Evolutionary conservation across 129 eudicot species (phyloP).

Genomic region (Kitagawia praeruptora): DNA sequence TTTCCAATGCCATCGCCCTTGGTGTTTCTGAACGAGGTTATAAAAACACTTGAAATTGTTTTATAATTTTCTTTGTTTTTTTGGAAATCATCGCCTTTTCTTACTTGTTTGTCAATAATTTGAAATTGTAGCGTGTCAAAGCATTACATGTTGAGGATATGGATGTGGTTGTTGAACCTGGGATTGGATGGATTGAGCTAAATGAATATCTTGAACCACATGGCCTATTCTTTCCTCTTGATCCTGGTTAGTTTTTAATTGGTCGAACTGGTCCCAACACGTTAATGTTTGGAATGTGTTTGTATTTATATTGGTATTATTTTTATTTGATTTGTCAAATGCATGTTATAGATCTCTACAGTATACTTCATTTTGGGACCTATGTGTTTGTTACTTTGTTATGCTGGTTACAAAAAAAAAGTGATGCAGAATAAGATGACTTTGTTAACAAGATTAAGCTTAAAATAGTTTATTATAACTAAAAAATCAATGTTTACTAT

Average conservation of each 20-base stretch:
- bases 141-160: conserved; percentile 79
- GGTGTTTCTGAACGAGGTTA: not conserved
- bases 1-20: not conserved
- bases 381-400: not conserved
- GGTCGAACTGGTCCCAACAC: not conserved
- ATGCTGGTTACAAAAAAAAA: not conserved
- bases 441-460: not conserved
- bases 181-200: conserved; percentile 99
- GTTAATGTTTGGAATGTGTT: not conserved
- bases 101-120: conserved; percentile 3
- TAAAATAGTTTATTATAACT: not conserved
- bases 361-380: not conserved
- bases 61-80: not conserved
- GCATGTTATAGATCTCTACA: not conserved
- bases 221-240: conserved; percentile 95
- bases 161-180: conserved; percentile 99
- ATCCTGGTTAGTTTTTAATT: conserved; percentile 63
- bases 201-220: conserved; percentile 89
- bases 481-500: not conserved
- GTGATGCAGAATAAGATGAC: not conserved
- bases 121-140: conserved; percentile 50
- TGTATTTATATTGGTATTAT: not conserved
- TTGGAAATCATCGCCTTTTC: not conserved
- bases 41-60: not conserved
- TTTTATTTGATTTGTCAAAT: not conserved